Percentiles rank a stretch among this genome's conserved stretches.
Conservation (phyloP, 1,284 basidiomycete species). For the Marasmius sp. region DNA sequence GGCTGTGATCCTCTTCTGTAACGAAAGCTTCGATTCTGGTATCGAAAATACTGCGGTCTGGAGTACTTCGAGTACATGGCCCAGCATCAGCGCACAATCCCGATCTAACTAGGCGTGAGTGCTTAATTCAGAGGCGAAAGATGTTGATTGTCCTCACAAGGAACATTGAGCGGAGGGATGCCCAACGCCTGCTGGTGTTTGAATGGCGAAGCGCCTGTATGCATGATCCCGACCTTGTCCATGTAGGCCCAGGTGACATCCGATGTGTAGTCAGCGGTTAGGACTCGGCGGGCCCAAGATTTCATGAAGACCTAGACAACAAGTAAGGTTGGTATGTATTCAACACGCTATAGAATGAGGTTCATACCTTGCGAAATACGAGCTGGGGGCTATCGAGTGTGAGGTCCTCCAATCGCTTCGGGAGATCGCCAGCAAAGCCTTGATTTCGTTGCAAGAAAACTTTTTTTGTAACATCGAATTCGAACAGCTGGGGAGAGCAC, state of each 20-base stretch:
- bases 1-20: constrained; percentile 38
- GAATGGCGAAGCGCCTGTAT: constrained; percentile 46
- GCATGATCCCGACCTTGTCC: constrained; percentile 52
- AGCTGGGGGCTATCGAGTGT: constrained; percentile 44
- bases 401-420: constrained; percentile 38
- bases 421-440: constrained; percentile 35
- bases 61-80: constrained; percentile 32
- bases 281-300: constrained; percentile 33
- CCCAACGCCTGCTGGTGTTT: constrained; percentile 28
- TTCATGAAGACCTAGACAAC: constrained; percentile 34
- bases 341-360: background rate
- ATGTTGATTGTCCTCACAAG: constrained; percentile 23
- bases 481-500: constrained; percentile 30
- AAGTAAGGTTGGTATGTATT: background rate
- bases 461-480: constrained; percentile 48
- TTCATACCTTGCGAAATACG: constrained; percentile 44
- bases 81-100: constrained; percentile 32
- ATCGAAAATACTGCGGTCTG: constrained; percentile 30
- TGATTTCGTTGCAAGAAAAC: constrained; percentile 36
- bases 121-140: background rate
- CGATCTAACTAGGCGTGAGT: constrained; percentile 21
- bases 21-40: constrained; percentile 23
- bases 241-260: constrained; percentile 46
- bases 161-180: constrained; percentile 31
- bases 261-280: constrained; percentile 44